Percentiles rank a stretch among this genome's conserved stretches.
phyloP scores from a whole-genome alignment of 2,329 filamentous ascomycete genomes.

The Colletotrichum lini region DNA sequence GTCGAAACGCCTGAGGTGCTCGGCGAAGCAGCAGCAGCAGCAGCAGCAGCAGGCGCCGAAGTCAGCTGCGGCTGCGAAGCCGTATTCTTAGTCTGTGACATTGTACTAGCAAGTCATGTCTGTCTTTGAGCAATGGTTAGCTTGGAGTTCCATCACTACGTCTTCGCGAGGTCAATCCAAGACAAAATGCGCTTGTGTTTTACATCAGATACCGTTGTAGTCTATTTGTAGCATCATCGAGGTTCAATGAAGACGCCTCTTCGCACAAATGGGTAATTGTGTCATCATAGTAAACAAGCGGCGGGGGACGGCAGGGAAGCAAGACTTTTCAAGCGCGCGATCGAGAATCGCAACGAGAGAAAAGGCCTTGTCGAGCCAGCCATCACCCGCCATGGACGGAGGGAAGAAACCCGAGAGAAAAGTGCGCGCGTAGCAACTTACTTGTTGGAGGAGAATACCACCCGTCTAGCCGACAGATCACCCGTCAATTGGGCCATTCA shows the following conservation, averaged over 20 bases:
- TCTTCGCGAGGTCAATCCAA: neutral
- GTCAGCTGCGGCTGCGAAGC: constrained; percentile 32
- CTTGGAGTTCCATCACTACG: constrained; percentile 10
- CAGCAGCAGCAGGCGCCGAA: constrained; percentile 25
- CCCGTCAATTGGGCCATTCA: constrained; percentile 44
- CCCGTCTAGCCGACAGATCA: constrained; percentile 43
- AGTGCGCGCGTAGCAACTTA: constrained; percentile 40
- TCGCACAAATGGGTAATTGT: constrained; percentile 65
- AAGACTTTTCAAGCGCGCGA: constrained; percentile 16
- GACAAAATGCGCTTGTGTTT: constrained; percentile 43
- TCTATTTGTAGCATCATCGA: constrained; percentile 79
- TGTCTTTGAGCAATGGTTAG: constrained; percentile 52
- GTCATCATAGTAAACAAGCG: constrained; percentile 69
- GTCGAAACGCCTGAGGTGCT: constrained; percentile 45
- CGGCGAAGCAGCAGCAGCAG: constrained; percentile 36
- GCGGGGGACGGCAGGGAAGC: constrained; percentile 44
- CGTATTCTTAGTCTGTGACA: constrained; percentile 56
- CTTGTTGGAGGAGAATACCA: constrained; percentile 43
- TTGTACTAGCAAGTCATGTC: constrained; percentile 63
- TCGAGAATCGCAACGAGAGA: constrained; percentile 1
- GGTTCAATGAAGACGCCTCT: constrained; percentile 72
- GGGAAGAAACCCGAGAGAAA: constrained; percentile 18
- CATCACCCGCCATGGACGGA: constrained; percentile 20
- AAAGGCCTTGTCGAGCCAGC: constrained; percentile 3
- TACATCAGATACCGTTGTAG: constrained; percentile 98